Conservation (phyloP, 345 rosid genomes). For the Euphorbia pulcherrima region DNA sequence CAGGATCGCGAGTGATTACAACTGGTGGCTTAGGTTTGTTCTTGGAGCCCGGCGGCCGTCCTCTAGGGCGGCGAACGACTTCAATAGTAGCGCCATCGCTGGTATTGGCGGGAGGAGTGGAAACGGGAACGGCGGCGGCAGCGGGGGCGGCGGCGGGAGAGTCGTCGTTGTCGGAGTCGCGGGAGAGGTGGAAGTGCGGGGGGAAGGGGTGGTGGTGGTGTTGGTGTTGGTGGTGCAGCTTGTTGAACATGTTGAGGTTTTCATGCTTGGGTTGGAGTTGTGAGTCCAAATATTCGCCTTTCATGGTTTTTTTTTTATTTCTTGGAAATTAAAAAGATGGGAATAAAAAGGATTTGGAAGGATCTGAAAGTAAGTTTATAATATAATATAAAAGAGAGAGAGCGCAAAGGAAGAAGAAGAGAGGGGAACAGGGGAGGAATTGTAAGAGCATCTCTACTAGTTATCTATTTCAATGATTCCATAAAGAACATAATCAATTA, state of each 20-base stretch:
- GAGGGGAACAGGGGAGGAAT: neutral
- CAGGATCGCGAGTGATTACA: slow-evolving; percentile 53
- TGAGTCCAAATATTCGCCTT: slow-evolving; percentile 49
- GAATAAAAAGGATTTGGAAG: too few species aligned
- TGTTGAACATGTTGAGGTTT: slow-evolving; percentile 48
- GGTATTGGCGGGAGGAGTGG: slow-evolving; percentile 5
- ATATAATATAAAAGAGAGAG: neutral
- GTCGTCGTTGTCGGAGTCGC: slow-evolving; percentile 31
- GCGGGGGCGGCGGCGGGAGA: slow-evolving; percentile 15
- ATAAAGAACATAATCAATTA: too few species aligned
- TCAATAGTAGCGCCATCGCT: slow-evolving; percentile 60
- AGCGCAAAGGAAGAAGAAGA: neutral
- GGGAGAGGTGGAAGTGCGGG: slow-evolving; percentile 47
- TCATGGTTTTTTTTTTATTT: slow-evolving; percentile 38
- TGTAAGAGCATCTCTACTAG: too few species aligned
- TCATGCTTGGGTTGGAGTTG: slow-evolving; percentile 24
- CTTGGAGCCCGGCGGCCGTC: slow-evolving; percentile 87
- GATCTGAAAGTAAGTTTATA: neutral
- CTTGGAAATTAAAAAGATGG: neutral
- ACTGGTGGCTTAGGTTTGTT: slow-evolving; percentile 79
- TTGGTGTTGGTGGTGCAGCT: slow-evolving; percentile 44
- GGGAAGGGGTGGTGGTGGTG: slow-evolving; percentile 40
- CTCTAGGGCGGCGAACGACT: slow-evolving; percentile 72
- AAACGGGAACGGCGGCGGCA: slow-evolving; percentile 5
- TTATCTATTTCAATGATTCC: too few species aligned